Conservation (phyloP, 202 grass and related monocot species). For the Cymbopogon flexuosus region DNA sequence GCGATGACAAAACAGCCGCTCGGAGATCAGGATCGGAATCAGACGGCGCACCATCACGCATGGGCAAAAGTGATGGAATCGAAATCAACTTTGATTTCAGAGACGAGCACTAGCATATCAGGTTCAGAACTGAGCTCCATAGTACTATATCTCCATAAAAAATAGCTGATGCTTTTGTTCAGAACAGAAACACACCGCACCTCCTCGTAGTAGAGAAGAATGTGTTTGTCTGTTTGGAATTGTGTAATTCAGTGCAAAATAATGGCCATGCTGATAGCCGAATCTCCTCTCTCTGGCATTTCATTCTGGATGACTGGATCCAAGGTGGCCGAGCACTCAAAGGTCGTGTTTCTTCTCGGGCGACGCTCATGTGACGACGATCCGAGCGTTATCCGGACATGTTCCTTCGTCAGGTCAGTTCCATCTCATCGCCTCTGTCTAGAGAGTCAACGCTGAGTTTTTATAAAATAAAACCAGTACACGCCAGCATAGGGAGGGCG, state of each 20-base stretch:
- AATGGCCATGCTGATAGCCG: neutral
- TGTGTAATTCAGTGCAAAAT: neutral
- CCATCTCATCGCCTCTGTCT: neutral
- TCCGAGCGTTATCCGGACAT: slow-evolving; percentile 47
- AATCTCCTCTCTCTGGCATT: neutral
- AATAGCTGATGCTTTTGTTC: neutral
- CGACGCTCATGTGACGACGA: slow-evolving; percentile 29
- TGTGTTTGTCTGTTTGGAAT: too few species aligned
- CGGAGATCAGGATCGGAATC: slow-evolving; percentile 13
- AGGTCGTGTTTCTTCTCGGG: slow-evolving; percentile 8
- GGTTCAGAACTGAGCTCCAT: neutral
- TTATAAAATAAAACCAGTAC: neutral
- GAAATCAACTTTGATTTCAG: neutral
- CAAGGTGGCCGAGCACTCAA: slow-evolving; percentile 12
- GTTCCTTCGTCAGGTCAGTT: slow-evolving; percentile 5
- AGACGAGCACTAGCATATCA: neutral
- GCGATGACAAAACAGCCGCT: slow-evolving; percentile 27
- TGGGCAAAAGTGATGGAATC: slow-evolving; percentile 19
- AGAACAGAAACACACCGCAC: neutral
- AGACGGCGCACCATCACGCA: slow-evolving; percentile 8
- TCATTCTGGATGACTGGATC: neutral
- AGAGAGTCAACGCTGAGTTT: slow-evolving; percentile 8
- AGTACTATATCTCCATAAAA: neutral
- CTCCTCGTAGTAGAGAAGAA: neutral
- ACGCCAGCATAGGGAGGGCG: neutral